Base-by-base conservation (phyloP, 768 basidiomycete species). In the Pisolithus albus region DNA sequence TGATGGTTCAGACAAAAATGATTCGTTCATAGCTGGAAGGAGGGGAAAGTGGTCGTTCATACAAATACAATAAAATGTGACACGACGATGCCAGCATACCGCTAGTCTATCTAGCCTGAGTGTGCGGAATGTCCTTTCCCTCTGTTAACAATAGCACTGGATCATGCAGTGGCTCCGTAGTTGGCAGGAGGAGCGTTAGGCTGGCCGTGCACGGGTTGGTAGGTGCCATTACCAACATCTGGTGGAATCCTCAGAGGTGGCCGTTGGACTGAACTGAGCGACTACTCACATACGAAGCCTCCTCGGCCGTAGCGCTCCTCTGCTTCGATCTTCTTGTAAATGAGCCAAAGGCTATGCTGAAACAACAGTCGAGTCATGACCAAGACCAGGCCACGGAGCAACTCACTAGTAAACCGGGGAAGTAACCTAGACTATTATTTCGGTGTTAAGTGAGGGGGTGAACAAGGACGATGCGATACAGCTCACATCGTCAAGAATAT, bases 261-360 rank as follows among this genome's bases (percentile, higher is more conserved):
- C 3, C 9, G 47, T 6, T 30, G 26, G 30, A 36, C 4, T 3
- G 13, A 5, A n/a, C 1, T 9, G 28, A n/a, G 10, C n/a, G 37
- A 41, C 26, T 8, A 77, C 89, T 62, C 61, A 90, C 89, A 92
- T 47, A 75, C 67, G 72, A 82, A 92, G 30, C 85, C 85, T 18
- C 87, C 88, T 5, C 63, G 69, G 11, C 91, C 91, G 61, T 88
- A 94, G 39, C 74, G 76, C 60, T 90, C 88, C 60, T 90, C 87
- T 0, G 90, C 92, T 59, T 88, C 77, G 78, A 91, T 91, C 78
- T 86, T 87, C 78, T 78, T 85, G 72, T 92, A 92, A 51, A 92
- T 91, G 48, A 94, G 76, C 86, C 86, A 92, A 72, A 92, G 91
- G 1, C 88, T 86, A 62, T 92, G 89, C 79, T 80, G 48, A 5